phyloP scores from a whole-genome alignment of 495 filamentous ascomycete species.

The Aspergillus incahuasiensis region DNA sequence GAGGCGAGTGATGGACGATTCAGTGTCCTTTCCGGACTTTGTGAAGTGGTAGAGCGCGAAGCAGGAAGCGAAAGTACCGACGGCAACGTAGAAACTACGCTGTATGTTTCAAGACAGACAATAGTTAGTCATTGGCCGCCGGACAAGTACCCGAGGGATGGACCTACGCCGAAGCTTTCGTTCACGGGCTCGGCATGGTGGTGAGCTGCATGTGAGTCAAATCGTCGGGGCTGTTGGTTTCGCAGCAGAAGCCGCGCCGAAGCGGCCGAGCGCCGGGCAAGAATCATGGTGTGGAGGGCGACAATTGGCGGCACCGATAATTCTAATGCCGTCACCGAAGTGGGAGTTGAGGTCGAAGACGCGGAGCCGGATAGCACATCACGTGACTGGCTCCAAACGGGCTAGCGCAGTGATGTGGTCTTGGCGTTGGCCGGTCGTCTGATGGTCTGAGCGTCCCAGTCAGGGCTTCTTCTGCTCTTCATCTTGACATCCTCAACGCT shows the following conservation, averaged over 20 bases:
- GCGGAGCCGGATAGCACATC: constrained; percentile 15
- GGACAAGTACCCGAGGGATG: constrained; percentile 16
- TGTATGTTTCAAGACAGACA: constrained; percentile 27
- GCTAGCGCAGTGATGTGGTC: constrained; percentile 4
- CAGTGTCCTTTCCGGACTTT: constrained; percentile 42
- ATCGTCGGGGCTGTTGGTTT: constrained; percentile 42
- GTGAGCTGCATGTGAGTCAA: constrained; percentile 40
- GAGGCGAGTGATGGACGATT: constrained; percentile 51
- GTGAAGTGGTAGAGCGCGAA: constrained; percentile 53
- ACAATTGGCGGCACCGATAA: constrained; percentile 30
- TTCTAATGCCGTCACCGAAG: constrained; percentile 24
- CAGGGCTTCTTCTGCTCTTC: neutral
- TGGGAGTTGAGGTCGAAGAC: constrained; percentile 18
- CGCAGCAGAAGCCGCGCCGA: constrained; percentile 41
- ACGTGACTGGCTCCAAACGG: constrained; percentile 16
- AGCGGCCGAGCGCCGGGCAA: constrained; percentile 40
- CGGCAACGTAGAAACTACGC: constrained; percentile 61
- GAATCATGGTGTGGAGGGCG: constrained; percentile 39
- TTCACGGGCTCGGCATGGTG: constrained; percentile 51
- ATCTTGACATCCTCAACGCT: neutral
- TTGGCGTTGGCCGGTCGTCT: constrained; percentile 11
- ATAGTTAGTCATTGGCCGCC: constrained; percentile 14
- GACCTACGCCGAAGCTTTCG: constrained; percentile 62
- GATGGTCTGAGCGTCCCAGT: neutral
- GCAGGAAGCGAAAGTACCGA: constrained; percentile 53